Evolutionary conservation across 1,139 yeast genomes (phyloP).

Genomic region (Blastobotrys buckinghamii): DNA sequence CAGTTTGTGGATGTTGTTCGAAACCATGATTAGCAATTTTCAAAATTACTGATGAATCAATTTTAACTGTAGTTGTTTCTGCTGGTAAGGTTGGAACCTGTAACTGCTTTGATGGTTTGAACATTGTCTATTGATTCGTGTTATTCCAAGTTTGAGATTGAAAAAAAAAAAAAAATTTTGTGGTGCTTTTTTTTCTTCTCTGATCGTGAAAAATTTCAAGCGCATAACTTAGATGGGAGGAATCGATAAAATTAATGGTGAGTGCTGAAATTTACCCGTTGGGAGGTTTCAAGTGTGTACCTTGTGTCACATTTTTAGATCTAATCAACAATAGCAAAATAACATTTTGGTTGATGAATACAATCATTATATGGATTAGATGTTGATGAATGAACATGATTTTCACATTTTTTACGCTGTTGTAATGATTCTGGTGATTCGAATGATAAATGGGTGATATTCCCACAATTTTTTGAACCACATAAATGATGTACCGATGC

Average conservation of each 20-base stretch:
- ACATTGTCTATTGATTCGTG: neutral
- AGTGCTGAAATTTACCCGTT: neutral
- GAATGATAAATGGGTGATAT: constrained; percentile 1
- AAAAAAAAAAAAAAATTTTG: constrained; percentile 1
- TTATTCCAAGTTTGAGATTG: neutral
- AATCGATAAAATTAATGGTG: neutral
- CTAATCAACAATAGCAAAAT: neutral
- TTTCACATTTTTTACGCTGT: constrained; percentile 1
- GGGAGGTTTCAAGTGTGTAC: too few relatives aligned
- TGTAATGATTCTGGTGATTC: neutral
- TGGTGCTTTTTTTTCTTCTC: neutral
- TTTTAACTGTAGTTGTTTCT: constrained; percentile 25
- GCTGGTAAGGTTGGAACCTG: constrained; percentile 21
- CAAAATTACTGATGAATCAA: constrained; percentile 48
- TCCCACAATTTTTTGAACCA: constrained; percentile 7
- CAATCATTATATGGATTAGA: constrained; percentile 2
- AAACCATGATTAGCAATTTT: constrained; percentile 70
- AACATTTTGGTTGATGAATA: constrained; percentile 8
- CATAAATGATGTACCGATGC: constrained; percentile 6
- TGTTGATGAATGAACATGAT: neutral
- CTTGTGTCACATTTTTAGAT: too few relatives aligned
- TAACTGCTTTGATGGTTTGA: neutral
- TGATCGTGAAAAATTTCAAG: neutral
- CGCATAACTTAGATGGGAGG: too few relatives aligned
- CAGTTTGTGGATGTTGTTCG: constrained; percentile 59